Evolutionary conservation across 73 alveolate genomes (phyloP), one percentile per base, ranked within the genome.

Genomic region (Paramecium tetraurelia): DNA sequence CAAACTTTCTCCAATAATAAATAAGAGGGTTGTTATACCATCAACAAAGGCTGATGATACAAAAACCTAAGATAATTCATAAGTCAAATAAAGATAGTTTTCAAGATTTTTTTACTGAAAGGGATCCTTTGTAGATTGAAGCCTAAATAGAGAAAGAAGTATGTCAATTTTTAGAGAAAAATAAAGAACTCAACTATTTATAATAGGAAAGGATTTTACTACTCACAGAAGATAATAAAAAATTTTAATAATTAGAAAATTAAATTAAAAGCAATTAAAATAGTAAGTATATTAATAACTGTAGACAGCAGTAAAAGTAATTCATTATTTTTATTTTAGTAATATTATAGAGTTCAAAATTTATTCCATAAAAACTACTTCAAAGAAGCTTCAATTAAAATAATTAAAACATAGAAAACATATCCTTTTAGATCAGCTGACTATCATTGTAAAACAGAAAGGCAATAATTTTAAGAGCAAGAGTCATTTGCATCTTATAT

Each of bases 71-170:
- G 50, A 63, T 9, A 63, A 27, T 33, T 18, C 69, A 4, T 18
- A 53, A 18, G 48, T 63, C 24, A 63, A 63, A 63, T 63, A 21
- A 12, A 27, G 84, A 33, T 44, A 80, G 24, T 18, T 46, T 2
- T 21, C 48, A 46, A 80, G 75, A 80, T 80, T 80, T 80, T 80
- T 80, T 44, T 46, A 80, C 90, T 44, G 75, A 41, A 41, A 80
- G 48, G 75, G 90, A 80, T 80, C 90, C 90, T 14, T 10, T 24
- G 12, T 8, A 24, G 50, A 41, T 80, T 10, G 90, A 80, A 35
- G 0, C 48, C 1, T n/a, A 80, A 44, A 41, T 80, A 44, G 75
- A 80, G 31, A 35, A 29, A n/a, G 90, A 80, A 24, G 29, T 80
- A 3, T 80, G n/a, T 48, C 21, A 1, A 20, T 80, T 80, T 18